These are phyloP conservation scores for Atkinsonella texensis DNA, from an alignment of 2,329 filamentous ascomycete species.

Conservation along the genomic window DNA sequence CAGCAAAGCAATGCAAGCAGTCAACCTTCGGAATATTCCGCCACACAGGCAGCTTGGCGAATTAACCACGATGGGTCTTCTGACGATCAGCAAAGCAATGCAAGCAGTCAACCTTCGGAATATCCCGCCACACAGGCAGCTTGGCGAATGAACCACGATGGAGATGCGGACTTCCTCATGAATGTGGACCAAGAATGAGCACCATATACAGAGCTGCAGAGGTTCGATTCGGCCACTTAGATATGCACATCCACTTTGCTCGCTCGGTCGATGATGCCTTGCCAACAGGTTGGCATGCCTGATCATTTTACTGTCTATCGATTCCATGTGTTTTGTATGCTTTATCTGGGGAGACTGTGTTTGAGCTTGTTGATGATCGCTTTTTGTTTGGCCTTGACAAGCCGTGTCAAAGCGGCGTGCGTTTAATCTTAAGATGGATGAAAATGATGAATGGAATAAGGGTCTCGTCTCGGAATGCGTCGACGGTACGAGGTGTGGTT, in stretches of 20 bases:
- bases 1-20: constrained; percentile 32
- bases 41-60: constrained; percentile 33
- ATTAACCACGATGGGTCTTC: constrained; percentile 4
- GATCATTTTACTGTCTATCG: too few species aligned
- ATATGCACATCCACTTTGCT: too few species aligned
- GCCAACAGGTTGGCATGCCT: too few species aligned
- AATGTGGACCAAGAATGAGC: constrained; percentile 25
- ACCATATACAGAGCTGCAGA: too few species aligned
- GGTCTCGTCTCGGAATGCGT: too few species aligned
- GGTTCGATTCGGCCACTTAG: too few species aligned
- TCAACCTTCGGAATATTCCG: constrained; percentile 44
- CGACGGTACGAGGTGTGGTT: too few species aligned
- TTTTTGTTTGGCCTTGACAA: too few species aligned
- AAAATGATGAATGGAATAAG: neutral
- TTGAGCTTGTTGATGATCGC: too few species aligned
- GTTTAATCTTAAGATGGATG: neutral
- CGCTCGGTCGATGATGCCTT: too few species aligned
- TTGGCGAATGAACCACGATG: constrained; percentile 20
- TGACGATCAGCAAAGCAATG: constrained; percentile 20
- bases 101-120: constrained; percentile 42
- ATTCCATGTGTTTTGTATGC: too few species aligned
- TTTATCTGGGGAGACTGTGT: too few species aligned
- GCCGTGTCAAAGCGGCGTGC: neutral
- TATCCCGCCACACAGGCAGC: constrained; percentile 40
- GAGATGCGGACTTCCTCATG: constrained; percentile 23